A percentile compares a stretch with the other conserved stretches of the same genome.
phyloP scores from a whole-genome alignment of 2,329 filamentous ascomycete species.

The Alternaria triticina region DNA sequence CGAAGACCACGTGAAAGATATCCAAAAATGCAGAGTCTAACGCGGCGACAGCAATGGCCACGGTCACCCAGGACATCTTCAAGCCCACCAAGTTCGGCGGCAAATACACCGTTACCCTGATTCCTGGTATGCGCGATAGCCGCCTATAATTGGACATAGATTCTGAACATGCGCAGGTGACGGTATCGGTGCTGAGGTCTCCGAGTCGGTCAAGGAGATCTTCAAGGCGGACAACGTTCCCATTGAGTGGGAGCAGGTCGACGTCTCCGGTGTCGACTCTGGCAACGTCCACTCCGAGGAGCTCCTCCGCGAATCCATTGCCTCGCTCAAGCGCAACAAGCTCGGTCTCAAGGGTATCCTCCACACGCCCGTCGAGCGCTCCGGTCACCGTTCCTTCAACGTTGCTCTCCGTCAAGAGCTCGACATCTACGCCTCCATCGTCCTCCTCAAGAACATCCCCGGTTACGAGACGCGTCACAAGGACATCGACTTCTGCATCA shows the following conservation, averaged over 20 bases:
- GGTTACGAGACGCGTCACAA: constrained; percentile 98
- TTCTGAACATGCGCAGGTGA: constrained; percentile 64
- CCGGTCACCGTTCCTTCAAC: constrained; percentile 99
- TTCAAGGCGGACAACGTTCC: constrained; percentile 99
- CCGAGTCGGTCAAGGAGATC: constrained; percentile 97
- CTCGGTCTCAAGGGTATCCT: constrained; percentile 98
- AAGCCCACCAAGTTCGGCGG: constrained; percentile 98
- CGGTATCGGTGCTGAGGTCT: constrained; percentile 96
- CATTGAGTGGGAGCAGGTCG: constrained; percentile 98
- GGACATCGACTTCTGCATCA: constrained; percentile 97
- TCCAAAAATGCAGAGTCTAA: constrained; percentile 17
- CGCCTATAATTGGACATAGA: constrained; percentile 12
- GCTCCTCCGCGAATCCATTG: constrained; percentile 93
- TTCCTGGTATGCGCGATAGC: constrained; percentile 72
- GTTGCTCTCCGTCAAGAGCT: constrained; percentile 98
- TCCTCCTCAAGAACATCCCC: constrained; percentile 99
- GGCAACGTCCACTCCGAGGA: constrained; percentile 89
- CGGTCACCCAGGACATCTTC: constrained; percentile 93
- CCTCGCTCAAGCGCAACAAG: constrained; percentile 97
- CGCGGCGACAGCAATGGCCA: constrained; percentile 53
- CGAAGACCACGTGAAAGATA: constrained; percentile 27
- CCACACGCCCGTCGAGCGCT: constrained; percentile 95
- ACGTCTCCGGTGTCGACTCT: constrained; percentile 88
- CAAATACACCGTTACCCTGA: constrained; percentile 98
- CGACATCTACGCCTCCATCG: constrained; percentile 98